Conservation (phyloP, 192 early-diverging fungal species). For the Entomortierella chlamydospora region DNA sequence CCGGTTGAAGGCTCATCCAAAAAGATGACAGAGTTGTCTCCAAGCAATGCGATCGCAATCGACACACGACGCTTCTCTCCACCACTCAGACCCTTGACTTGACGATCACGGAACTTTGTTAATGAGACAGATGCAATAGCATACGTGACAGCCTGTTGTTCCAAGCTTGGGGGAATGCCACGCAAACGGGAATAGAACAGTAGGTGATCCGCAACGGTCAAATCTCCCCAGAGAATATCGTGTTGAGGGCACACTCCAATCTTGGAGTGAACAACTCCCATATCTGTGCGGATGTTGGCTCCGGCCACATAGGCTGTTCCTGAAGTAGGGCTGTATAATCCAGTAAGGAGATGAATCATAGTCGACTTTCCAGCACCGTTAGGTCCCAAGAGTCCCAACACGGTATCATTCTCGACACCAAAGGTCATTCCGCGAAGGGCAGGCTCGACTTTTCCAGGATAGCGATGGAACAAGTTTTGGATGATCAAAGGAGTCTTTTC, state of each 20-base stretch:
- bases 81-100: constrained; percentile 57
- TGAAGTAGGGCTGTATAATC: constrained; percentile 31
- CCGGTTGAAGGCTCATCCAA: constrained; percentile 73
- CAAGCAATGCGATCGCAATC: constrained; percentile 66
- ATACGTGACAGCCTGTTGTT: constrained; percentile 32
- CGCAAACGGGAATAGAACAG: constrained; percentile 60
- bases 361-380: constrained; percentile 84
- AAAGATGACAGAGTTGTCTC: constrained; percentile 60
- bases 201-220: constrained; percentile 65
- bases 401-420: constrained; percentile 65
- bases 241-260: constrained; percentile 70
- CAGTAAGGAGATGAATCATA: constrained; percentile 46
- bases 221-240: constrained; percentile 59
- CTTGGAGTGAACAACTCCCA: constrained; percentile 42
- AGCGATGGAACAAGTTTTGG: constrained; percentile 38
- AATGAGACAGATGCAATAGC: constrained; percentile 46
- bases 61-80: constrained; percentile 72
- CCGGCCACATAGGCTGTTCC: constrained; percentile 47
- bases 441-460: constrained; percentile 42
- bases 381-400: constrained; percentile 74
- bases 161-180: constrained; percentile 45
- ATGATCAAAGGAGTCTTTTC: constrained; percentile 39
- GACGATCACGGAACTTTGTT: constrained; percentile 47
- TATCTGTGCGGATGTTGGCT: constrained; percentile 45
- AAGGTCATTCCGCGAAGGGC: constrained; percentile 53